Base-by-base conservation (phyloP, 2,329 filamentous ascomycete species). In the Trichoderma polysporum region DNA sequence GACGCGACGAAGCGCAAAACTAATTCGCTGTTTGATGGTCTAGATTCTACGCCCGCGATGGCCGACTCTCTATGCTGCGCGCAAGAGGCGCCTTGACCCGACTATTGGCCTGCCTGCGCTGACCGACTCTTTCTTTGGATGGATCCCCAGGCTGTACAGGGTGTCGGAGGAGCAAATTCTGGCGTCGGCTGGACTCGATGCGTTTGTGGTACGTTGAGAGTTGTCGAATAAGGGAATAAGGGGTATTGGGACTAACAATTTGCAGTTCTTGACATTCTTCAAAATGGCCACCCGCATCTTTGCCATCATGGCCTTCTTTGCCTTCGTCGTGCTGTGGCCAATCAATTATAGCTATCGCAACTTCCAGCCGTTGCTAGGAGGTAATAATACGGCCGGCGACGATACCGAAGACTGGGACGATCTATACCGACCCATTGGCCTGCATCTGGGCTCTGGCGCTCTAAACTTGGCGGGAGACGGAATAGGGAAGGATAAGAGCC, bases 221-320 rank as follows among this genome's bases (percentile, higher is more conserved):
- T 10, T 19, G 66, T 12, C 59, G 4, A 17, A n/a, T 0, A 15
- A 10, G 29, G n/a, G 13, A 37, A 47, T 19, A 37, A 60, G 62
- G 29, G 37, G 9, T n/a, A 19, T 29, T 29, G 33, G 52, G 15
- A 27, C 59, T 65, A 54, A 68, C 37, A 5, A 13, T 35, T 25
- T 35, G n/a, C 29, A 80, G 86, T 97, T 99, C 76, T 84, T 99
- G 15, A 87, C 90, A 17, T 99, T 99, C 79, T 98, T 97, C 84
- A 96, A 94, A 77, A 95, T 98, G 88, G 90, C 94, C 13, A 91
- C 93, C 71, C 92, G 91, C 69, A 91, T 97, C 72, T 89, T 98
- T 59, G 81, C 86, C 17, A 81, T 91, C 60, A 91, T 96, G 73
- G 86, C 95, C 66, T 88, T 97, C 77, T 93, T 98, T 74, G 90